A percentile compares a stretch with the other conserved stretches of the same genome.
phyloP scores from a whole-genome alignment of 2,329 filamentous ascomycete species.

The Ceratocystis lukuohia region DNA sequence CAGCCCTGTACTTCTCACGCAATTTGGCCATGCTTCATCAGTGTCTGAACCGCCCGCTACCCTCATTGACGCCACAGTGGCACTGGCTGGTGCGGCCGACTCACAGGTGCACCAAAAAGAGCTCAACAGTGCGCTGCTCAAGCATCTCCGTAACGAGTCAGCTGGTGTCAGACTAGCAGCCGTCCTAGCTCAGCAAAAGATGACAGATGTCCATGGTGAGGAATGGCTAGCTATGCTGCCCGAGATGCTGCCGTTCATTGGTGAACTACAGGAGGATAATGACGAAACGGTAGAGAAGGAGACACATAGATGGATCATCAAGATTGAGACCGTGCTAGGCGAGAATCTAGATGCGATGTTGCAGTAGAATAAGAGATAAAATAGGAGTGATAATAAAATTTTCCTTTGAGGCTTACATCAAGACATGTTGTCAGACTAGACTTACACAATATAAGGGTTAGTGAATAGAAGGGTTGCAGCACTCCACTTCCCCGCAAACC shows the following conservation, averaged over 20 bases:
- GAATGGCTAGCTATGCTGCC: slow-evolving; percentile 86
- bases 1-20: slow-evolving; percentile 52
- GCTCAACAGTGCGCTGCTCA: slow-evolving; percentile 66
- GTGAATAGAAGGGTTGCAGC: background rate
- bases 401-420: background rate
- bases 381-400: background rate
- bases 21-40: slow-evolving; percentile 34
- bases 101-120: slow-evolving; percentile 84
- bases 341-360: slow-evolving; percentile 89
- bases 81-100: slow-evolving; percentile 66
- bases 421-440: too few relatives aligned
- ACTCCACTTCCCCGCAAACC: background rate
- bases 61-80: slow-evolving; percentile 62
- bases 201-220: slow-evolving; percentile 72
- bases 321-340: slow-evolving; percentile 78
- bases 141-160: slow-evolving; percentile 61
- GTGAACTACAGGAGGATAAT: slow-evolving; percentile 90
- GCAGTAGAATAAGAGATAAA: slow-evolving; percentile 40
- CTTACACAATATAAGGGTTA: too few relatives aligned
- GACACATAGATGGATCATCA: slow-evolving; percentile 77
- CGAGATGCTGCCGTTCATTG: slow-evolving; percentile 94
- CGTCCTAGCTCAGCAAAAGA: slow-evolving; percentile 63
- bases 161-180: slow-evolving; percentile 64
- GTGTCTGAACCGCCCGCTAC: slow-evolving; percentile 32
- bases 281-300: slow-evolving; percentile 86